These are phyloP conservation scores for Penicillium ucsense DNA, from an alignment of 495 filamentous ascomycete species.

Conservation along the genomic window DNA sequence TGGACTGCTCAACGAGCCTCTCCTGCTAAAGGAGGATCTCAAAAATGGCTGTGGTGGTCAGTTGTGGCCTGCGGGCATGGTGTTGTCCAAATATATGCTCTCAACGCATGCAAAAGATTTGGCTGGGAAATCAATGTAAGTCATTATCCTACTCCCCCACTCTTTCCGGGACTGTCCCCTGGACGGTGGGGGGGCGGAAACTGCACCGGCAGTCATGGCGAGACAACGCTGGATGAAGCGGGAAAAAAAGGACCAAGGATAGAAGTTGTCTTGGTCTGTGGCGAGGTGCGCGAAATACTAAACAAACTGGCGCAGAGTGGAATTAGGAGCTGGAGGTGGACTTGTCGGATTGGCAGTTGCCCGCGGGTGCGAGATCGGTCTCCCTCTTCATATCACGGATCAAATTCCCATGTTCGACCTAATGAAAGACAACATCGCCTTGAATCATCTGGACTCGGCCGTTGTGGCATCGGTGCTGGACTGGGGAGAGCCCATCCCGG, in stretches of 20 bases:
- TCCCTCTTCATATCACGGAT: constrained; percentile 69
- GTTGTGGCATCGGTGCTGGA: constrained; percentile 58
- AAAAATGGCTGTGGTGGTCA: constrained; percentile 82
- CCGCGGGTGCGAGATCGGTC: constrained; percentile 23
- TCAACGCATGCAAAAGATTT: constrained; percentile 52
- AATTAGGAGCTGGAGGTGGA: constrained; percentile 87
- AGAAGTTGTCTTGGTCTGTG: no score
- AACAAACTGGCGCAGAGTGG: constrained; percentile 48
- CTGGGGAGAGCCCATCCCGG: constrained; percentile 49
- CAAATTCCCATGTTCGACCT: constrained; percentile 72
- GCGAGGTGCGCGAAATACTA: no score
- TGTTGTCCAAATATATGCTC: constrained; percentile 75
- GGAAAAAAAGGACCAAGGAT: no score
- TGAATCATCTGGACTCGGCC: constrained; percentile 59
- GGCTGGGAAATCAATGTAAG: constrained; percentile 58
- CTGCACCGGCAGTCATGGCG: no score
- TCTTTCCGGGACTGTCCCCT: background rate
- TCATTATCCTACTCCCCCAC: constrained; percentile 23
- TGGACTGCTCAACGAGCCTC: constrained; percentile 56
- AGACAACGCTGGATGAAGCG: no score
- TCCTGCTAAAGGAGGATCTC: constrained; percentile 76
- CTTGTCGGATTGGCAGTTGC: constrained; percentile 55
- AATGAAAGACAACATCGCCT: constrained; percentile 70
- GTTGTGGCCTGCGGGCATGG: constrained; percentile 89
- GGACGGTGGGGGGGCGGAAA: no score